Base-by-base conservation (phyloP, 2,329 filamentous ascomycete species). In the Diaporthe ilicicola region DNA sequence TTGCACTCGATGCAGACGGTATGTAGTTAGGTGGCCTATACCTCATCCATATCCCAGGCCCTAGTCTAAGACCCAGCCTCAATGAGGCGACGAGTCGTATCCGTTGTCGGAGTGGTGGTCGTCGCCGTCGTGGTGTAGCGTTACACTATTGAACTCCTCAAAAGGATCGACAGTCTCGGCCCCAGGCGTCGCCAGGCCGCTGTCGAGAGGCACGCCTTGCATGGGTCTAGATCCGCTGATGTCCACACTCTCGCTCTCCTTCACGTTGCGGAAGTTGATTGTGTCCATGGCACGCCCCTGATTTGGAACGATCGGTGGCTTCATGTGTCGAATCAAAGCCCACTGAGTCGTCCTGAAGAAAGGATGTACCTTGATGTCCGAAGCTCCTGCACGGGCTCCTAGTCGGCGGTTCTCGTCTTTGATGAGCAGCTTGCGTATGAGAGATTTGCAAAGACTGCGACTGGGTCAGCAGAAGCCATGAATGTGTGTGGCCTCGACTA, bases 131-230 rank as follows among this genome's bases (percentile, higher is more conserved):
- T 99, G 96, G 81, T 98, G 95, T 73, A 99, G 86, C 64, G 96
- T 99, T 51, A 99, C 95, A 79, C 94, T 97, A 86, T 98, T 99
- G 83, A 99, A 99, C 81, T 98, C 96, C 82, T 98, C 94, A 79
- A 99, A 99, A 1, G 96, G 96, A 86, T 99, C 96, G 4, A 89
- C 86, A 32, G 72, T 61, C 79, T 98, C 95, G 46, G 88, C 93
- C 54, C 93, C 93, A 1, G 95, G 95, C 3, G 95, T 98, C 2
- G 92, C 90, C 67, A 97, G 85, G 1, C 93, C 94, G 53, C 92
- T 95, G 78, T 97, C 94, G 72, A 97, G 84, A 10, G 94, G 94
- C 15, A 97, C 94, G 2, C 94, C 94, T 82, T 94, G 65, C 79
- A 85, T 85, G 13, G 84, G 81, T 74, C 83, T 86, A 2, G 89